phyloP scores from a whole-genome alignment of 306 rosid genomes.

The Vachellia collinsii region DNA sequence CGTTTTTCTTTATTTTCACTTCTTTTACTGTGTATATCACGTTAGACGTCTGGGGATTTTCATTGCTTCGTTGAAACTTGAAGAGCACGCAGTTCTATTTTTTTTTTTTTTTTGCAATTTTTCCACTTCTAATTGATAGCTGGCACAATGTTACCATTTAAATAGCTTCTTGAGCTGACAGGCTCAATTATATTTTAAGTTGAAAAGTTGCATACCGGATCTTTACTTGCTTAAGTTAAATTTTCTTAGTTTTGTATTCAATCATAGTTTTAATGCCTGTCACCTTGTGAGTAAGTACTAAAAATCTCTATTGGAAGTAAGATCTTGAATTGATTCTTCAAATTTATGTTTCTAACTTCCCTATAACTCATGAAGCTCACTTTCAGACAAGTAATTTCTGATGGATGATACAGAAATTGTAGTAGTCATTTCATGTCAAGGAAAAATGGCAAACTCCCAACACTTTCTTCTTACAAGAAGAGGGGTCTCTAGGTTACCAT shows the following conservation, averaged over 20 bases:
- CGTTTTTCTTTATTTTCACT: not conserved
- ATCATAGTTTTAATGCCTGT: not conserved
- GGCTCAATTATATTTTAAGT: not conserved
- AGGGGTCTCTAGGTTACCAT: not conserved
- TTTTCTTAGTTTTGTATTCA: not conserved
- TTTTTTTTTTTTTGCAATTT: not conserved
- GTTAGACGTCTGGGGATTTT: not conserved
- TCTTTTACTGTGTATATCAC: not conserved
- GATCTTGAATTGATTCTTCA: not conserved
- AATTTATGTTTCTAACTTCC: not conserved
- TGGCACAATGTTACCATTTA: not conserved
- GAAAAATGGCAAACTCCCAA: not conserved
- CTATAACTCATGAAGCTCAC: not conserved
- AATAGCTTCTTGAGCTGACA: not conserved
- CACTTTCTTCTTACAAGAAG: not conserved
- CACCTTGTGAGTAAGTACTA: not conserved
- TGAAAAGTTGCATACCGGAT: not conserved
- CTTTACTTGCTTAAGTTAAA: not conserved
- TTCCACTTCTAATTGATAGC: not conserved
- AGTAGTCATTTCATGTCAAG: not conserved
- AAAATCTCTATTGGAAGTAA: not conserved
- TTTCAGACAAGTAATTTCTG: not conserved
- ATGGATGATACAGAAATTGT: not conserved
- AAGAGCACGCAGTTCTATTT: not conserved
- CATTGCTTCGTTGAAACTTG: slow-evolving; percentile 1